phyloP scores from a whole-genome alignment of 2,329 filamentous ascomycete species.

The Fusarium brachygibbosum region DNA sequence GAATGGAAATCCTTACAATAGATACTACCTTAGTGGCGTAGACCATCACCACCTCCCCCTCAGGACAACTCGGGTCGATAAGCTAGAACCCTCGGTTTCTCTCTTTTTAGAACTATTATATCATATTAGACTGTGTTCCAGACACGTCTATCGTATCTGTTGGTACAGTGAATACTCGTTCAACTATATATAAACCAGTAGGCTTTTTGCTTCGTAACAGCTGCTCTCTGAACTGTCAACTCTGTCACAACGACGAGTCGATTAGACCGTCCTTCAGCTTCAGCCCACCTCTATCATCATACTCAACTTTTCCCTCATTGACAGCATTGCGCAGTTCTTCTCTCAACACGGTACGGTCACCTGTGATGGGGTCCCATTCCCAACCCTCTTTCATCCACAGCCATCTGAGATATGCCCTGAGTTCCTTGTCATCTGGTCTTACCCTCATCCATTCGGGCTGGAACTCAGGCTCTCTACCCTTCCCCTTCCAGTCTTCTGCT shows the following conservation, averaged over 20 bases:
- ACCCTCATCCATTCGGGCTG: slow-evolving; percentile 94
- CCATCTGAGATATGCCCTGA: slow-evolving; percentile 89
- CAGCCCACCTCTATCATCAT: slow-evolving; percentile 64
- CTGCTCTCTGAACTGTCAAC: not conserved
- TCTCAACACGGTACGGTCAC: slow-evolving; percentile 68
- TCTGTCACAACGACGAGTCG: not conserved
- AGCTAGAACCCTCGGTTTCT: slow-evolving; percentile 1
- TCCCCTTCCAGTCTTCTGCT: slow-evolving; percentile 75
- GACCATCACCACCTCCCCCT: not conserved
- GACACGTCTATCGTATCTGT: not conserved
- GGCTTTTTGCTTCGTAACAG: slow-evolving; percentile 5
- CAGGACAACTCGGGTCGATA: slow-evolving; percentile 2
- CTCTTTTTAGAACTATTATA: not conserved
- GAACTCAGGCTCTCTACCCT: slow-evolving; percentile 66
- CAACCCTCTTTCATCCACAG: slow-evolving; percentile 92
- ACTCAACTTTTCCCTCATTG: slow-evolving; percentile 68
- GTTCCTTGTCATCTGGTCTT: slow-evolving; percentile 84
- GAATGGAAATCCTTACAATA: slow-evolving; percentile 40
- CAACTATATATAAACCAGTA: not conserved
- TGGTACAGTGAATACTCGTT: not conserved
- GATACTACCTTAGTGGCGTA: slow-evolving; percentile 37
- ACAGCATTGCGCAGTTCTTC: slow-evolving; percentile 69
- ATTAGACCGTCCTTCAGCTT: slow-evolving; percentile 51
- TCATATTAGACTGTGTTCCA: not conserved
- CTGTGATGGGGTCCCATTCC: slow-evolving; percentile 82